Evolutionary conservation across 2,329 filamentous ascomycete genomes (phyloP).

Genomic region (Trichoderma hamatum): DNA sequence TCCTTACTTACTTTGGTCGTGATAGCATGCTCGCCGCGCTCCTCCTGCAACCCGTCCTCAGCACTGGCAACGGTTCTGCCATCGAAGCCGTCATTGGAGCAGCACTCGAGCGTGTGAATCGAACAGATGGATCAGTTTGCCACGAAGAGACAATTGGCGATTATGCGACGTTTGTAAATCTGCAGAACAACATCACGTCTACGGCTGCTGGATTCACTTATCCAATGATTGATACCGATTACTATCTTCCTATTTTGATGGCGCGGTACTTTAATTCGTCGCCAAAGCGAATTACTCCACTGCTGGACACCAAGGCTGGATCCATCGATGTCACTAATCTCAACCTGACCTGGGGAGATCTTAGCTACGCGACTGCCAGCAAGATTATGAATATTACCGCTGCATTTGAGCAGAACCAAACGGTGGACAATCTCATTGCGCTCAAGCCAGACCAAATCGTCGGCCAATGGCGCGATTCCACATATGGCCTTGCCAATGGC

Average conservation of each 20-base stretch:
- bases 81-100: constrained; percentile 64
- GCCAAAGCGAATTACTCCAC: constrained; percentile 8
- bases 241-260: constrained; percentile 61
- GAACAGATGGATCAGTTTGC: constrained; percentile 61
- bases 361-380: constrained; percentile 56
- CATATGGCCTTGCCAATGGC: constrained; percentile 61
- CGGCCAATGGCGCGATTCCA: constrained; percentile 66
- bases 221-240: constrained; percentile 67
- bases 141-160: constrained; percentile 69
- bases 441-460: constrained; percentile 57
- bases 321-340: constrained; percentile 53
- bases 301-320: constrained; percentile 39
- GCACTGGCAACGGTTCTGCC: constrained; percentile 55
- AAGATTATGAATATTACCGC: constrained; percentile 61
- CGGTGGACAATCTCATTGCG: constrained; percentile 58
- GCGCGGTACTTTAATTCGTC: constrained; percentile 56
- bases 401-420: constrained; percentile 57
- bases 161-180: constrained; percentile 63
- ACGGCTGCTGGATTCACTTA: constrained; percentile 60
- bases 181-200: constrained; percentile 55
- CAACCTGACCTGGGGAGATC: constrained; percentile 55
- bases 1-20: constrained; percentile 68
- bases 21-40: constrained; percentile 66
- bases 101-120: constrained; percentile 63
- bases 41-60: constrained; percentile 51